Evolutionary conservation across 805 yeast species (phyloP), one percentile per base, ranked within the genome.

Genomic region (Saturnispora sanitii): DNA sequence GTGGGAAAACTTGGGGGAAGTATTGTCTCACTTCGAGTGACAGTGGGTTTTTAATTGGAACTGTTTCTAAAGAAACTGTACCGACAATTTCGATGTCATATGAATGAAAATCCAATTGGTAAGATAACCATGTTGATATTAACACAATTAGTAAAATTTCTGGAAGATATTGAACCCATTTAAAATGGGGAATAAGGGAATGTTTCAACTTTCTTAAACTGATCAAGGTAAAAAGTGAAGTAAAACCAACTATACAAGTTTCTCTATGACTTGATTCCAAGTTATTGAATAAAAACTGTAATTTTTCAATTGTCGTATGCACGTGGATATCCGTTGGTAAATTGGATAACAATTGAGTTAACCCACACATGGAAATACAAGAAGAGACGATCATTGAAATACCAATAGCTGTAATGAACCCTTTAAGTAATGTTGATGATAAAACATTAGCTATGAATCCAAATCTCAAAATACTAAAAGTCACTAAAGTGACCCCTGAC

Each of bases 391-490:
- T 70, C 86, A 87, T 86, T 7, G 85, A 79, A 17, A 82, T 48
- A 13, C 95, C 96, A 44, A 87, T 85, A 4, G 92, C 92, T 11
- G 86, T 77, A 31, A 87, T 75, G 52, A 87, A 87, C 0, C 96
- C 96, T 46, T 86, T 70, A 11, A 87, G 60, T 25, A 87, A 62
- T 0, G 94, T 77, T 19, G 84, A 73, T 30, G 92, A 80, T 37
- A 87, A 64, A 2, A 87, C 82, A 45, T 79, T 81, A 51, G 85
- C 95, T 35, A 87, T 64, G 55, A 79, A 88, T 0, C 97, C 97
- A 49, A 84, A 77, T 29, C 96, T 67, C n/a, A 82, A 68, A 13
- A 88, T 56, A 0, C 96, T 96, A 46, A 82, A 76, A 2, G 78
- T 75, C 5, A 88, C 60, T 13, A 86, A 64, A 15, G 77, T 66